Evolutionary conservation across 2,329 filamentous ascomycete genomes (phyloP).

Genomic region (Sphaerulina musiva): DNA sequence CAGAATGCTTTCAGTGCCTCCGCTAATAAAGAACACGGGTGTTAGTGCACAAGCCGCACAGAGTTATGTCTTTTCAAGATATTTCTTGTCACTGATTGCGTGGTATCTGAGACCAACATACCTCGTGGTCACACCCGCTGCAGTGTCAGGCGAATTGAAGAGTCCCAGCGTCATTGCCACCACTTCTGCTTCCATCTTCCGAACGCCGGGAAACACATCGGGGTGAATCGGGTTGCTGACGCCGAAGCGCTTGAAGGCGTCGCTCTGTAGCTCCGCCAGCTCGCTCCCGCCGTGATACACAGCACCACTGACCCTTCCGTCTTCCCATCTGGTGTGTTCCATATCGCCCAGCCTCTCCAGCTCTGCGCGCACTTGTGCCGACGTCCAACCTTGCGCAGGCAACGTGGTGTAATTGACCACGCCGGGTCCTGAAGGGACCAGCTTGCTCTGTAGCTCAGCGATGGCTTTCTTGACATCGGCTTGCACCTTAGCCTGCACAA

Average conservation of each 20-base stretch:
- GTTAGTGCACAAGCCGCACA: no score
- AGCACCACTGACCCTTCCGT: slow-evolving; percentile 86
- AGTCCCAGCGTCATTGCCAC: slow-evolving; percentile 78
- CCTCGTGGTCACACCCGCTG: slow-evolving; percentile 77
- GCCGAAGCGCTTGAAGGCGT: slow-evolving; percentile 89
- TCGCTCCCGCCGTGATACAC: slow-evolving; percentile 91
- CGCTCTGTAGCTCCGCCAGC: slow-evolving; percentile 75
- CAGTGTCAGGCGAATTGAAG: slow-evolving; percentile 82
- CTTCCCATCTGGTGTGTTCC: slow-evolving; percentile 96
- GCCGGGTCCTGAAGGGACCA: slow-evolving; percentile 66
- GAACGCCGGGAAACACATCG: slow-evolving; percentile 92
- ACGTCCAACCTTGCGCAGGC: slow-evolving; percentile 75
- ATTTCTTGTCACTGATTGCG: no score
- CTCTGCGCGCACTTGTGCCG: slow-evolving; percentile 72
- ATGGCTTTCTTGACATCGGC: slow-evolving; percentile 76
- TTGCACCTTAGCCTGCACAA: slow-evolving; percentile 78
- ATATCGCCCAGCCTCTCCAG: slow-evolving; percentile 71
- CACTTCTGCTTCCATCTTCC: slow-evolving; percentile 98
- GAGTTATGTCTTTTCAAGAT: no score
- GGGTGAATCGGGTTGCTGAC: slow-evolving; percentile 96
- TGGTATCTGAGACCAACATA: no score
- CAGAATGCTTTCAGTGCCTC: slow-evolving; percentile 92
- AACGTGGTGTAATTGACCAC: slow-evolving; percentile 67
- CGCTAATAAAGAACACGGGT: slow-evolving; percentile 38
- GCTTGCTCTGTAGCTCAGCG: slow-evolving; percentile 72